A percentile compares a stretch with the other conserved stretches of the same genome.
These are phyloP conservation scores for Monilinia fructicola DNA, from an alignment of 2,329 filamentous ascomycete species.

Conservation along the genomic window DNA sequence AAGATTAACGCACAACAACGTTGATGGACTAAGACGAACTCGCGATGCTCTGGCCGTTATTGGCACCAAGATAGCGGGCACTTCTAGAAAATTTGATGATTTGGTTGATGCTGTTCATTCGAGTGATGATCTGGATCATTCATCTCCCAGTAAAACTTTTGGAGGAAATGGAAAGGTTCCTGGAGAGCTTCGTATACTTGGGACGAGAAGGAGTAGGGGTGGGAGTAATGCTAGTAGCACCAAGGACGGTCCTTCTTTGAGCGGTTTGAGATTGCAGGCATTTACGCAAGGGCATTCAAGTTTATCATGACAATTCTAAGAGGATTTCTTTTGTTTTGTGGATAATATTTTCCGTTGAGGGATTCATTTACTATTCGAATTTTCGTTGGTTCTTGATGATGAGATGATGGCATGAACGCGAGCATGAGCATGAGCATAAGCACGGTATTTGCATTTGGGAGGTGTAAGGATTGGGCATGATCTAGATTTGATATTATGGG, in stretches of 20 bases:
- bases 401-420: constrained; percentile 14
- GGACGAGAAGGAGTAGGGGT: constrained; percentile 24
- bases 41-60: constrained; percentile 31
- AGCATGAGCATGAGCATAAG: constrained; percentile 18
- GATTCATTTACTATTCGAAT: not conserved
- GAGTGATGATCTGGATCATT: constrained; percentile 21
- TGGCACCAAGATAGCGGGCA: constrained; percentile 29
- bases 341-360: not conserved
- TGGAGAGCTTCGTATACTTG: constrained; percentile 22
- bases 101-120: constrained; percentile 29
- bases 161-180: constrained; percentile 23
- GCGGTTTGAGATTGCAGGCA: constrained; percentile 14
- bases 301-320: constrained; percentile 6
- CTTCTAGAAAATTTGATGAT: constrained; percentile 32
- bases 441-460: constrained; percentile 9
- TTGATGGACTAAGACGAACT: constrained; percentile 19
- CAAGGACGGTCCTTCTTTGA: constrained; percentile 23
- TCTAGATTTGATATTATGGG: constrained; percentile 11
- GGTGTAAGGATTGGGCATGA: constrained; percentile 17
- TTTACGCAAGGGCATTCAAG: constrained; percentile 17
- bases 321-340: not conserved
- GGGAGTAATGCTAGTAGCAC: constrained; percentile 29
- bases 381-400: constrained; percentile 8
- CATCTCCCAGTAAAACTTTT: constrained; percentile 18
- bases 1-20: constrained; percentile 19